Evolutionary conservation across 768 basidiomycete genomes (phyloP).

Genomic region (Boletus vermiculosoides): DNA sequence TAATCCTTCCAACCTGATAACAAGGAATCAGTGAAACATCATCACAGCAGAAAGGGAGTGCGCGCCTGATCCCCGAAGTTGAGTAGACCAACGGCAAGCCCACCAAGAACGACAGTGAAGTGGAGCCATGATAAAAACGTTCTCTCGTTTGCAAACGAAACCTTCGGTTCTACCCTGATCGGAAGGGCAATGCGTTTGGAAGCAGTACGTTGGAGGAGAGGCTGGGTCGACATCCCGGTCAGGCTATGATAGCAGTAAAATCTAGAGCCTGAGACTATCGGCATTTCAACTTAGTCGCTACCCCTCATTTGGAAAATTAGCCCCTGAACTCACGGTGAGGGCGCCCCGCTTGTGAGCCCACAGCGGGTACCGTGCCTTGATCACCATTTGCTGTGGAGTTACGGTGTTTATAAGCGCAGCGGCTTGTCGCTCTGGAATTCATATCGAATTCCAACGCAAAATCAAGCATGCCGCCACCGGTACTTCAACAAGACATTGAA

Average conservation of each 20-base stretch:
- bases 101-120: slow-evolving; percentile 96
- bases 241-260: background rate
- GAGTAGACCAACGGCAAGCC: slow-evolving; percentile 90
- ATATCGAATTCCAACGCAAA: background rate
- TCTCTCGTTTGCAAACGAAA: slow-evolving; percentile 92
- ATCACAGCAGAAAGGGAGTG: background rate
- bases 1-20: slow-evolving; percentile 84
- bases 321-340: slow-evolving; percentile 10
- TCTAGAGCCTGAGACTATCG: background rate
- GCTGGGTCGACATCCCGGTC: slow-evolving; percentile 87
- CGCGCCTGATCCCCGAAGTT: slow-evolving; percentile 95
- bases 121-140: slow-evolving; percentile 99
- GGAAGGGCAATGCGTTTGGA: slow-evolving; percentile 95
- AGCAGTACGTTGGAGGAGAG: slow-evolving; percentile 92
- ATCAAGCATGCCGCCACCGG: slow-evolving; percentile 12
- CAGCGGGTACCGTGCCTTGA: background rate
- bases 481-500: slow-evolving; percentile 21
- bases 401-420: slow-evolving; percentile 2
- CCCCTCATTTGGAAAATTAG: slow-evolving; percentile 13
- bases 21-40: background rate
- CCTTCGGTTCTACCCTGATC: slow-evolving; percentile 91
- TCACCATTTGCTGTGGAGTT: slow-evolving; percentile 7
- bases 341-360: background rate
- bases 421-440: background rate
- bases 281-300: slow-evolving; percentile 12